phyloP scores from a whole-genome alignment of 805 yeast genomes.

The Metschnikowia lunata region DNA sequence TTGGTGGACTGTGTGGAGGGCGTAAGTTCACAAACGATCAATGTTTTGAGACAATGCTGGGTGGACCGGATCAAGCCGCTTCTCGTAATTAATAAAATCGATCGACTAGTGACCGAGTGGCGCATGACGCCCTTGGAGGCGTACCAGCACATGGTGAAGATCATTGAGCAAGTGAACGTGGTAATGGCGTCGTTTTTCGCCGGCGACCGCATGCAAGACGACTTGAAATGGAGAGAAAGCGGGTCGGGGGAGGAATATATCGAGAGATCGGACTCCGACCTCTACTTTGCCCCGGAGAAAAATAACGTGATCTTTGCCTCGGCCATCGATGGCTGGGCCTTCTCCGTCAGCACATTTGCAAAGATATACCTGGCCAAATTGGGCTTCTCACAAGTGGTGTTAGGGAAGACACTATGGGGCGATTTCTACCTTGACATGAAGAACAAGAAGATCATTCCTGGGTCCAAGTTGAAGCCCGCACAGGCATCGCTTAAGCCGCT shows the following conservation, averaged over 20 bases:
- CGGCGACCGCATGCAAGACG: slow-evolving; percentile 90
- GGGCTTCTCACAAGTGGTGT: slow-evolving; percentile 74
- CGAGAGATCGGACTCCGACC: slow-evolving; percentile 73
- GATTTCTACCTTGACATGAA: slow-evolving; percentile 87
- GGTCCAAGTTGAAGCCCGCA: slow-evolving; percentile 59
- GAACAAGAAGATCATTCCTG: slow-evolving; percentile 73
- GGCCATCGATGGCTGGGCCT: slow-evolving; percentile 98
- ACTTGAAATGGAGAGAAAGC: slow-evolving; percentile 67
- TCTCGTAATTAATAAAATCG: slow-evolving; percentile 86
- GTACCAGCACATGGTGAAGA: slow-evolving; percentile 67
- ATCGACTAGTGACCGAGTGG: slow-evolving; percentile 77
- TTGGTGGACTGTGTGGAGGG: slow-evolving; percentile 97
- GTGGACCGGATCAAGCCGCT: slow-evolving; percentile 84
- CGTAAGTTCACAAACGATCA: slow-evolving; percentile 94
- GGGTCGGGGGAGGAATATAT: slow-evolving; percentile 54
- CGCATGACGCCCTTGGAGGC: slow-evolving; percentile 83
- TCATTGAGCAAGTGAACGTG: slow-evolving; percentile 91
- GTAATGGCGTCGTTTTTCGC: slow-evolving; percentile 90
- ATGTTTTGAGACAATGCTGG: slow-evolving; percentile 94
- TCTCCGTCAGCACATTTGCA: slow-evolving; percentile 83
- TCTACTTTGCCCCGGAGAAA: slow-evolving; percentile 81
- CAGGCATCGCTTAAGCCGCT: slow-evolving; percentile 56
- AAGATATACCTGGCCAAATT: slow-evolving; percentile 78
- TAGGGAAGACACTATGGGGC: slow-evolving; percentile 93
- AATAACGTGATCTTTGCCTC: slow-evolving; percentile 87